phyloP scores from a whole-genome alignment of 208 protist species.

The Crithidia acanthocephali region DNA sequence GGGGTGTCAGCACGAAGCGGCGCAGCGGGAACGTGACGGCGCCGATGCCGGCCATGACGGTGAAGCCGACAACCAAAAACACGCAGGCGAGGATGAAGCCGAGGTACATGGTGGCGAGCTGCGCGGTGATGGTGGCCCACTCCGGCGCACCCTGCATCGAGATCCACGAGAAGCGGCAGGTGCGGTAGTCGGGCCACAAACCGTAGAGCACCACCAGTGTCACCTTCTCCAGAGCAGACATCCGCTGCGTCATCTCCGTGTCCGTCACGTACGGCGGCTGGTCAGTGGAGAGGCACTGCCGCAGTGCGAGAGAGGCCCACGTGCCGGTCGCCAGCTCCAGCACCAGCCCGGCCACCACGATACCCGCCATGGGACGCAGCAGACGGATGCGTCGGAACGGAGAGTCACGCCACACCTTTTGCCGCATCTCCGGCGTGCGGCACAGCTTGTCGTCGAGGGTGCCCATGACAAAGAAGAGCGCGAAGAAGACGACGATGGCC shows the following conservation, averaged over 20 bases:
- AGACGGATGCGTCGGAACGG: constrained; percentile 26
- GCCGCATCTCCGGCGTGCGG: constrained; percentile 17
- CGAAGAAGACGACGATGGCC: constrained; percentile 51
- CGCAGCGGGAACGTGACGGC: constrained; percentile 33
- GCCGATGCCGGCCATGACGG: constrained; percentile 20
- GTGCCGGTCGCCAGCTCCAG: constrained; percentile 45
- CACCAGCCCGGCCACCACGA: constrained; percentile 35
- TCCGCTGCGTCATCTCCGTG: constrained; percentile 53
- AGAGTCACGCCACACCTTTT: constrained; percentile 17
- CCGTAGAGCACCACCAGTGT: constrained; percentile 55
- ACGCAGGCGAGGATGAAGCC: constrained; percentile 42
- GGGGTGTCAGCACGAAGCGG: constrained; percentile 29
- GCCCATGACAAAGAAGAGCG: constrained; percentile 41
- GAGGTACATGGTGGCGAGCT: constrained; percentile 57
- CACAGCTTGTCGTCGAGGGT: constrained; percentile 24
- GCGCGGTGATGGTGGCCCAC: constrained; percentile 49
- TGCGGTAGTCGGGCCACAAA: constrained; percentile 51
- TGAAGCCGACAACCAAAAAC: constrained; percentile 35
- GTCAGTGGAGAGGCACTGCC: constrained; percentile 51
- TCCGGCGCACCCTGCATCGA: constrained; percentile 51
- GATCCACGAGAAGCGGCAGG: constrained; percentile 80
- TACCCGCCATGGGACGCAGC: constrained; percentile 24
- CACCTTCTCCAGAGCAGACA: constrained; percentile 63
- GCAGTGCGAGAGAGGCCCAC: constrained; percentile 40
- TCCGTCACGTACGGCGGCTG: constrained; percentile 41